A percentile compares a stretch with the other conserved stretches of the same genome.
These are phyloP conservation scores for Pythium aristosporum DNA, from an alignment of 352 stramenopile species.

Conservation along the genomic window DNA sequence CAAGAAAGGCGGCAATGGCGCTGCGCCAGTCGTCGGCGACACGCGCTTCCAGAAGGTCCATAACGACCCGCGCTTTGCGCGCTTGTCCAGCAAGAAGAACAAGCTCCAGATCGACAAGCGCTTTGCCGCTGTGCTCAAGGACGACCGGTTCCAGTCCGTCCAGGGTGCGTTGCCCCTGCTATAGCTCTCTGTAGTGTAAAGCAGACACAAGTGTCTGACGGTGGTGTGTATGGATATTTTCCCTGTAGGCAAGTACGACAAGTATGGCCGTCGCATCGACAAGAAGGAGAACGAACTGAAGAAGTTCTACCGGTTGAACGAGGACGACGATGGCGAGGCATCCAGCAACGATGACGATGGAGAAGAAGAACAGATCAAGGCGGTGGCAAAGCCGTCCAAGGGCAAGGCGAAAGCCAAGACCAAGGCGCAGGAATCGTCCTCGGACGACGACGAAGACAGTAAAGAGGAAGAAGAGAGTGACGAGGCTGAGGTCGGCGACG, in stretches of 20 bases:
- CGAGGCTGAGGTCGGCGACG: constrained; percentile 36
- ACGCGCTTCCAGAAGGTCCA: constrained; percentile 85
- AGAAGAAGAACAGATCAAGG: constrained; percentile 15
- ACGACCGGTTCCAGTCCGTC: constrained; percentile 78
- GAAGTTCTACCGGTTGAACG: constrained; percentile 79
- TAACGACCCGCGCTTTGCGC: constrained; percentile 83
- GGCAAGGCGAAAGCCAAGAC: constrained; percentile 30
- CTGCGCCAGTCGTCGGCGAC: constrained; percentile 45
- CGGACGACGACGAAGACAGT: constrained; percentile 10
- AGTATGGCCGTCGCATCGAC: constrained; percentile 81
- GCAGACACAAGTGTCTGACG: neutral
- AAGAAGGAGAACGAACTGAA: constrained; percentile 77
- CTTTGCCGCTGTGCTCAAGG: constrained; percentile 68
- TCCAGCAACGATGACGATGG: constrained; percentile 17
- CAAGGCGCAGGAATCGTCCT: constrained; percentile 18
- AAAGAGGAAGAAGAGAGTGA: constrained; percentile 37
- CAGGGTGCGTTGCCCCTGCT: constrained; percentile 33
- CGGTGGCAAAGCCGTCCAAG: constrained; percentile 33
- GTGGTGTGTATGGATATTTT: neutral
- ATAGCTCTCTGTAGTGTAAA: neutral
- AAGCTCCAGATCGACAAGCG: constrained; percentile 83
- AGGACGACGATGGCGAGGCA: constrained; percentile 39
- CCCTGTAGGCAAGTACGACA: constrained; percentile 70
- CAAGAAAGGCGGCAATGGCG: constrained; percentile 16
- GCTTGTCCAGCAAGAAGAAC: constrained; percentile 75